Percentiles rank a stretch among this genome's conserved stretches.
phyloP scores from a whole-genome alignment of 192 early-diverging fungal species.

The Lunasporangiospora selenospora region DNA sequence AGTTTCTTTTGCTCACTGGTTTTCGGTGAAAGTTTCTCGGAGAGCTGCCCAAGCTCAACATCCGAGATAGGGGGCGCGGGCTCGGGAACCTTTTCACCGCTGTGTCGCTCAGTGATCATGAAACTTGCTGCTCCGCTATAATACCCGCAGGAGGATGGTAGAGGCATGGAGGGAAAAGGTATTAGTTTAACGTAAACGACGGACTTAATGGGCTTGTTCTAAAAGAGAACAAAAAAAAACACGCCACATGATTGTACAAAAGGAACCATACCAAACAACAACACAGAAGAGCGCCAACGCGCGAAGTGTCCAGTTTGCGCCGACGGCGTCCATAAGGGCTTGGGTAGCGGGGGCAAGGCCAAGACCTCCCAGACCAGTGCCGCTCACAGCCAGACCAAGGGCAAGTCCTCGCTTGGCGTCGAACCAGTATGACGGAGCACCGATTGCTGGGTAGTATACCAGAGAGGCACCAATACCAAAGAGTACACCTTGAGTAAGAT shows the following conservation, averaged over 20 bases:
- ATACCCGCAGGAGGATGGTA: too few species aligned
- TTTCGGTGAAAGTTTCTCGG: conserved; percentile 29
- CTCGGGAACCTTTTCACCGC: conserved; percentile 24
- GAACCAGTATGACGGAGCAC: conserved; percentile 77
- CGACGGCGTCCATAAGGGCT: conserved; percentile 63
- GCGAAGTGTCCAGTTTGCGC: conserved; percentile 70
- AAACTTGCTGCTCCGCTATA: conserved; percentile 45
- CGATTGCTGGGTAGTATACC: conserved; percentile 68
- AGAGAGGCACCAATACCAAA: conserved; percentile 76
- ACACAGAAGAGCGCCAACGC: conserved; percentile 61
- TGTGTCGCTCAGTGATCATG: conserved; percentile 46
- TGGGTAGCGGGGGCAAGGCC: conserved; percentile 65
- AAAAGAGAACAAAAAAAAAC: too few species aligned
- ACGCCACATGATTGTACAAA: not conserved
- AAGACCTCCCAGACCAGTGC: conserved; percentile 77
- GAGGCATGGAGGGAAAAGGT: too few species aligned
- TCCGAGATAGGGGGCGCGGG: conserved; percentile 20
- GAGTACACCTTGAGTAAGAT: conserved; percentile 76
- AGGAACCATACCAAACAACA: conserved; percentile 39
- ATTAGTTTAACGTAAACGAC: too few species aligned
- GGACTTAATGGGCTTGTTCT: too few species aligned
- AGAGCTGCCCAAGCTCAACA: conserved; percentile 26
- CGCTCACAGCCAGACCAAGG: conserved; percentile 76
- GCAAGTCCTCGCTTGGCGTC: conserved; percentile 68
- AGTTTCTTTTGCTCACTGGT: conserved; percentile 7